Evolutionary conservation across 768 basidiomycete genomes (phyloP).

Genomic region (Calocera viscosa): DNA sequence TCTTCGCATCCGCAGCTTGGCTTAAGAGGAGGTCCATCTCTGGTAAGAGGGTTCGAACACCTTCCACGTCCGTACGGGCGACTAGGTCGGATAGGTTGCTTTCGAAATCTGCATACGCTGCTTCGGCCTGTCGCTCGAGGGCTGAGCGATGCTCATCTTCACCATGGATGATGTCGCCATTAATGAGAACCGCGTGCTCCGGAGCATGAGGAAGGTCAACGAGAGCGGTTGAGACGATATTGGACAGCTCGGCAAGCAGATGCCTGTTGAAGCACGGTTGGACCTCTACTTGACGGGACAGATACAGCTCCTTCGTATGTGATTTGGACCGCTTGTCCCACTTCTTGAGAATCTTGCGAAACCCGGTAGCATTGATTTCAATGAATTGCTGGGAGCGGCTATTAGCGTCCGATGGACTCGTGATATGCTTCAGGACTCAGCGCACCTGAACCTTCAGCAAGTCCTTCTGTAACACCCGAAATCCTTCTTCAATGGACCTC

Average conservation of each 20-base stretch:
- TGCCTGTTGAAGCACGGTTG: conserved; percentile 96
- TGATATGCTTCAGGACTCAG: not conserved
- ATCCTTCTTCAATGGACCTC: conserved; percentile 93
- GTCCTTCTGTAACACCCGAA: conserved; percentile 85
- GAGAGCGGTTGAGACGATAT: conserved; percentile 76
- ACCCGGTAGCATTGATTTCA: conserved; percentile 93
- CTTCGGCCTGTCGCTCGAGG: conserved; percentile 54
- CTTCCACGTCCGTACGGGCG: conserved; percentile 42
- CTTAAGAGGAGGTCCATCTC: conserved; percentile 56
- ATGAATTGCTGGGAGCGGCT: conserved; percentile 64
- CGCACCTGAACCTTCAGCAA: conserved; percentile 84
- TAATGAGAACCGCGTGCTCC: conserved; percentile 65
- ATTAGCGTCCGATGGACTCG: not conserved
- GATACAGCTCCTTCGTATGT: conserved; percentile 90
- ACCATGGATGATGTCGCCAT: conserved; percentile 45
- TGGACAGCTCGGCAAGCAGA: conserved; percentile 82
- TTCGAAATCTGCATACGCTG: conserved; percentile 49
- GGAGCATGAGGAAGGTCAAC: conserved; percentile 67
- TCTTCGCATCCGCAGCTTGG: conserved; percentile 43
- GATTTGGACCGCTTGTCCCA: conserved; percentile 96
- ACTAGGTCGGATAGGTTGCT: conserved; percentile 73
- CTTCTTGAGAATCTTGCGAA: conserved; percentile 95
- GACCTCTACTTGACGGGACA: conserved; percentile 94
- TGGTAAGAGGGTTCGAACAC: conserved; percentile 55
- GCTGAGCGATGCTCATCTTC: conserved; percentile 28